These are phyloP conservation scores for slime mould (Dictyostelium discoideum) DNA, from an alignment of 78 protist genomes.

Conservation along the genomic window dicty_2.7 NC_007088.5:5411501-5412000, in stretches of 20 bases:
- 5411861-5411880: background rate
- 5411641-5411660: no score
- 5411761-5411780: background rate
- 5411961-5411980: no score
- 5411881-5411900: background rate
- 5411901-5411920: no score
- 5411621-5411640: no score
- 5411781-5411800: background rate
- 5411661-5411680: background rate
- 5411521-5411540: constrained; percentile 38
- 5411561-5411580: background rate
- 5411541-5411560: constrained; percentile 57
- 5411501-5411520: constrained; percentile 75
- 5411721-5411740: background rate
- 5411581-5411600: background rate
- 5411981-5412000: background rate
- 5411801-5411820: background rate
- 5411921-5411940: background rate
- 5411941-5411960: no score
- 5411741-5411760: background rate
- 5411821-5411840: background rate
- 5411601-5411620: background rate
- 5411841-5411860: background rate
- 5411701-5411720: background rate
- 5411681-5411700: background rate